Base-by-base conservation (phyloP, 257 asterid species). In the Solanum clarkiae region DNA sequence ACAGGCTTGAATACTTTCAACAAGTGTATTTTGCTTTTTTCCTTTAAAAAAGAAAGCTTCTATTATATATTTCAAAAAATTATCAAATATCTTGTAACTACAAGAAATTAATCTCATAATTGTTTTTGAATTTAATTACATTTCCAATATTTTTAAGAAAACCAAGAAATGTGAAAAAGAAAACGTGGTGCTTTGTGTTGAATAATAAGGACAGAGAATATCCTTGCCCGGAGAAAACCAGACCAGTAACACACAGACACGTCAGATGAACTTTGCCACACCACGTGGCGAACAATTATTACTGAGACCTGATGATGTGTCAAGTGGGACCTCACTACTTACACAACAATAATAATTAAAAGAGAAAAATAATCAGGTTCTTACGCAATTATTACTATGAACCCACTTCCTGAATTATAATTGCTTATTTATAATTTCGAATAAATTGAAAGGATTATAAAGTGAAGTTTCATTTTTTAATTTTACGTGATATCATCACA, bases 261-360 rank as follows among this genome's bases (percentile, higher is more conserved):
- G 85, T 84, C 56, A 26, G 77, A 77, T 65, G 20, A 16, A 10
- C 26, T 5, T 1, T 66, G 69, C 66, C 18, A 54, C 14, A 42
- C 8, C 82, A 86, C 82, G 88, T 84, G 88, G 86, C 71, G 45
- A 16, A 32, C 51, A 66, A 45, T 68, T 44, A 79, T n/a, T 36
- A 54, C 75, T 22, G 80, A 22, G 66, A 6, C 1, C 24, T 32
- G 40, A 18, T 82, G 88, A 83, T 74, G 20, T 45, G 59, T 56
- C 56, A 4, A 3, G n/a, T 47, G 60, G 70, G 88, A 77, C 63
- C 89, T 32, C 36, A 32, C 36, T 32, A 32, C 36, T 32, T 32
- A 32, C 36, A 2, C 36, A 32, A 32, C 3, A 32, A 32, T 32
- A 32, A 32, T 32, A 32, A 32, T 32, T 32, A 32, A 32, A 32